These are phyloP conservation scores for Blastobotrys chiropterorum DNA, from an alignment of 805 yeast genomes.

Conservation along the genomic window DNA sequence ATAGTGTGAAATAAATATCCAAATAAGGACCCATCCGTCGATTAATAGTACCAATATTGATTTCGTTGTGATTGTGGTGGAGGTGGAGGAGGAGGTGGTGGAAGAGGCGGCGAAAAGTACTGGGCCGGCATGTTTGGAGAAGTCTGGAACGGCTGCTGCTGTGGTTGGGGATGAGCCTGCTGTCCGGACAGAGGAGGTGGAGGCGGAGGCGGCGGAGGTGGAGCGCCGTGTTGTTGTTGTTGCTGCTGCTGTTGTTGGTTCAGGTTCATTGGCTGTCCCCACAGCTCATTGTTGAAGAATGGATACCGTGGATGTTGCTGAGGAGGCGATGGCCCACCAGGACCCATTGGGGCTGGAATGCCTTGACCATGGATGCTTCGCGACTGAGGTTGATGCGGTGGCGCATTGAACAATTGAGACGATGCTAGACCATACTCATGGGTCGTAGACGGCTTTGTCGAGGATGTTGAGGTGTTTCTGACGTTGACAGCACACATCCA, in stretches of 20 bases:
- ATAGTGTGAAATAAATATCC: background rate
- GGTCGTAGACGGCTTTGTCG: background rate
- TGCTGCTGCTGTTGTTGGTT: conserved; percentile 6
- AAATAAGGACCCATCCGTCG: background rate
- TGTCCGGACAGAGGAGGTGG: no score
- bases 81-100: conserved; percentile 2
- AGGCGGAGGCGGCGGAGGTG: background rate
- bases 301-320: conserved; percentile 2
- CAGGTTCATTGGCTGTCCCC: conserved; percentile 3
- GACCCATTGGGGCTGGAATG: conserved; percentile 1
- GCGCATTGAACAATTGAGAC: conserved; percentile 5
- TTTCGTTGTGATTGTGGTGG: background rate
- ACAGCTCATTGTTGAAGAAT: conserved; percentile 1
- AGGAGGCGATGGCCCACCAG: conserved; percentile 3
- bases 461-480: background rate
- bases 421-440: conserved; percentile 5
- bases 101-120: background rate
- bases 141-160: background rate
- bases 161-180: background rate
- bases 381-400: conserved; percentile 10
- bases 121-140: background rate
- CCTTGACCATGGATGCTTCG: background rate
- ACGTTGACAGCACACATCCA: conserved; percentile 75
- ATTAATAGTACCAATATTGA: conserved; percentile 3
- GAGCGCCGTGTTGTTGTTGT: conserved; percentile 3